Conservation (phyloP, 2,329 filamentous ascomycete genomes). For the Cladophialophora carrionii region DNA sequence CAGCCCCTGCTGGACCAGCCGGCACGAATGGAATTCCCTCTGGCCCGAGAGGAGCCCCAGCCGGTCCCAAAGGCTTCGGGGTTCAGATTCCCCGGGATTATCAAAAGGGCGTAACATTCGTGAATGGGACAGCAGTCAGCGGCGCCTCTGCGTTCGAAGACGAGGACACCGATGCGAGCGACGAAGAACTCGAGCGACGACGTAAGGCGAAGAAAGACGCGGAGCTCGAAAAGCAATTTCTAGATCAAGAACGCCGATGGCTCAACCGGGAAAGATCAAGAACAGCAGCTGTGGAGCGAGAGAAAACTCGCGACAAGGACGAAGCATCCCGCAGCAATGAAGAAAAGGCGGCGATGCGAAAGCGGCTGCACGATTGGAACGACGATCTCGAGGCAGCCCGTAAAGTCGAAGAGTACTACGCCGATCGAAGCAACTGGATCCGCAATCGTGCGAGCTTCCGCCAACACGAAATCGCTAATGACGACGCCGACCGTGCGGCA, state of each 20-base stretch:
- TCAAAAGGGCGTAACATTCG: slow-evolving; percentile 77
- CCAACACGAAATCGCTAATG: slow-evolving; percentile 71
- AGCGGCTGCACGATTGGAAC: slow-evolving; percentile 79
- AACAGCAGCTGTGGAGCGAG: slow-evolving; percentile 81
- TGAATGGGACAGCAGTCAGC: slow-evolving; percentile 74
- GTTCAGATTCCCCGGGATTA: slow-evolving; percentile 70
- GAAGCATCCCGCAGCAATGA: slow-evolving; percentile 69
- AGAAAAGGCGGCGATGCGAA: slow-evolving; percentile 68
- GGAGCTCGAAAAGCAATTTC: slow-evolving; percentile 77
- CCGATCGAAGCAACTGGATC: slow-evolving; percentile 81
- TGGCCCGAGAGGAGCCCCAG: slow-evolving; percentile 74
- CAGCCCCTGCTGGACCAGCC: slow-evolving; percentile 64
- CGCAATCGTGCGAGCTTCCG: slow-evolving; percentile 76
- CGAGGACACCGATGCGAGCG: slow-evolving; percentile 83
- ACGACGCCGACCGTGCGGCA: slow-evolving; percentile 78
- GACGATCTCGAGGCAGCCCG: slow-evolving; percentile 79
- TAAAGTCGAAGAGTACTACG: slow-evolving; percentile 80
- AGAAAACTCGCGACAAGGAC: slow-evolving; percentile 76
- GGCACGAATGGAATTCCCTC: slow-evolving; percentile 75
- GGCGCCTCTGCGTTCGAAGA: slow-evolving; percentile 67
- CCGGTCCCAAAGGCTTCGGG: slow-evolving; percentile 67
- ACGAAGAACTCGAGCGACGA: slow-evolving; percentile 79
- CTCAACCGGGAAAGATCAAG: slow-evolving; percentile 83
- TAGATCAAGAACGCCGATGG: slow-evolving; percentile 88
- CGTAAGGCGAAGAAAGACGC: slow-evolving; percentile 70